A percentile compares a stretch with the other conserved stretches of the same genome.
Conservation (phyloP, 1,139 yeast genomes). For the Suhomyces atakaporum region DNA sequence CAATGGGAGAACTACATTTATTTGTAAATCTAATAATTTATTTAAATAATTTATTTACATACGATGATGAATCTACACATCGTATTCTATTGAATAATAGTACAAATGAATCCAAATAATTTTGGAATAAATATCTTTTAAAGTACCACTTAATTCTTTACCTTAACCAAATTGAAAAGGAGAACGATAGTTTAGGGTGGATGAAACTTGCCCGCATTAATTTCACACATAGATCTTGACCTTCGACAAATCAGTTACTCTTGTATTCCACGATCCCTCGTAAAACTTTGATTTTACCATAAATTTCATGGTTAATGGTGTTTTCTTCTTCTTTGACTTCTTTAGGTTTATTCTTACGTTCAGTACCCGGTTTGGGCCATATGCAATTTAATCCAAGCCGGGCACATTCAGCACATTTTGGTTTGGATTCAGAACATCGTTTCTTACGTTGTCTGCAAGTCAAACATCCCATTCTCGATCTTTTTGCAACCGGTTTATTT, state of each 20-base stretch:
- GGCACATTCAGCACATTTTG: slow-evolving; percentile 46
- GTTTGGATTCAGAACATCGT: slow-evolving; percentile 47
- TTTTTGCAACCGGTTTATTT: slow-evolving; percentile 26
- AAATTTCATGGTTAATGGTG: slow-evolving; percentile 51
- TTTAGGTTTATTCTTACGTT: slow-evolving; percentile 50
- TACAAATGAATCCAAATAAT: too few relatives aligned
- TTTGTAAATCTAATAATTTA: too few relatives aligned
- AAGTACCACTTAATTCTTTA: too few relatives aligned
- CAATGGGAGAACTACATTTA: too few relatives aligned
- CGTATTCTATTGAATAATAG: too few relatives aligned
- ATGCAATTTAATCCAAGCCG: slow-evolving; percentile 45
- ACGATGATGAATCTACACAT: too few relatives aligned
- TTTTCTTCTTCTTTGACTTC: slow-evolving; percentile 51
- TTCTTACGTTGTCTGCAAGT: slow-evolving; percentile 50
- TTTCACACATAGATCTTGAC: not conserved
- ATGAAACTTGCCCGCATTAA: not conserved
- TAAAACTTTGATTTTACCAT: slow-evolving; percentile 60
- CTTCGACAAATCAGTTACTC: slow-evolving; percentile 14
- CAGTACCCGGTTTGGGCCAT: slow-evolving; percentile 55
- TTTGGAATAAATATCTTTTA: too few relatives aligned
- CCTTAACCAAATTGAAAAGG: not conserved
- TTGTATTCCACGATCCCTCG: slow-evolving; percentile 60
- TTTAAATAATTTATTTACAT: too few relatives aligned
- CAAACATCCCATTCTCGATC: slow-evolving; percentile 50
- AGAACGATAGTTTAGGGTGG: too few relatives aligned